phyloP scores from a whole-genome alignment of 805 yeast species.

The Yarrowia sp. region DNA sequence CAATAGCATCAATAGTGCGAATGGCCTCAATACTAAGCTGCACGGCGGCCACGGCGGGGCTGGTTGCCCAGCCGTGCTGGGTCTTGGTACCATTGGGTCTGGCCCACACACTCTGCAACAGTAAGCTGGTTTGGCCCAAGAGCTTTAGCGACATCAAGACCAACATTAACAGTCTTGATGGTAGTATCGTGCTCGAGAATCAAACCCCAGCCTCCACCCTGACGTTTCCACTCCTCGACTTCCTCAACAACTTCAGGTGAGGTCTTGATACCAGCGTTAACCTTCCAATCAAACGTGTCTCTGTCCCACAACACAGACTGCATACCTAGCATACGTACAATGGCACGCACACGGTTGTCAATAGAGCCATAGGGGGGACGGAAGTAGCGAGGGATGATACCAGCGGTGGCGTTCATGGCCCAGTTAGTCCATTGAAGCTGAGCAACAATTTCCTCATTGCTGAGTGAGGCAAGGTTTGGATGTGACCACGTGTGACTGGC shows the following conservation, averaged over 20 bases:
- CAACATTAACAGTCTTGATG: constrained; percentile 63
- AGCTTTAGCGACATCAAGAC: constrained; percentile 52
- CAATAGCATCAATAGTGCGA: not conserved
- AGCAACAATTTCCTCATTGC: constrained; percentile 79
- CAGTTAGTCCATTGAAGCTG: constrained; percentile 93
- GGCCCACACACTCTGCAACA: constrained; percentile 73
- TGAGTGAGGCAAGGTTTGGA: constrained; percentile 69
- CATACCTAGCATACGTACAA: constrained; percentile 80
- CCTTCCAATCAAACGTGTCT: constrained; percentile 89
- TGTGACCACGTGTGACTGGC: constrained; percentile 95
- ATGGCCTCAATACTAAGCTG: not conserved
- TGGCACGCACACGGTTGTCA: constrained; percentile 78
- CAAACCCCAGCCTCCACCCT: constrained; percentile 47
- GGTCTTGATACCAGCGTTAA: constrained; percentile 51
- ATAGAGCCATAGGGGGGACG: constrained; percentile 97
- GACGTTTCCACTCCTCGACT: constrained; percentile 51
- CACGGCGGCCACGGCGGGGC: not conserved
- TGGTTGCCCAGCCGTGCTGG: not conserved
- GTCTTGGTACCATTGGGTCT: constrained; percentile 39
- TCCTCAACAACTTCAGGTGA: constrained; percentile 54
- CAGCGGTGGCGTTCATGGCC: constrained; percentile 95
- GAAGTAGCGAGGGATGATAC: constrained; percentile 85
- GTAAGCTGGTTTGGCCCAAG: constrained; percentile 64
- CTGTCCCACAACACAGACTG: constrained; percentile 87
- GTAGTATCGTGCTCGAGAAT: constrained; percentile 85